These are phyloP conservation scores for Aciculosporium take DNA, from an alignment of 2,329 filamentous ascomycete species.

Conservation along the genomic window DNA sequence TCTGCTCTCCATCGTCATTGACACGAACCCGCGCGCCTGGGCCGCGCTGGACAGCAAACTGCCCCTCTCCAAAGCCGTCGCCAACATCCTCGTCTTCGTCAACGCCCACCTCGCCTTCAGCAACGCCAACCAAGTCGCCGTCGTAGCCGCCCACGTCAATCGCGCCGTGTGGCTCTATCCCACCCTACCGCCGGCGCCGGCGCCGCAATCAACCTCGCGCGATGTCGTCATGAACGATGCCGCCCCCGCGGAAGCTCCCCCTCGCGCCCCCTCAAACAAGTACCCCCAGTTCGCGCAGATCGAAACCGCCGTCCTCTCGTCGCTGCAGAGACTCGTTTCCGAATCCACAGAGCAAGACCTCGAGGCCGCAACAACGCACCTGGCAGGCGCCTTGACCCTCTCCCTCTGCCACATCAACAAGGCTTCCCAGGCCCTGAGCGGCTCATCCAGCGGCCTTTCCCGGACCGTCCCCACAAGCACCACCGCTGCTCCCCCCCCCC, in stretches of 20 bases:
- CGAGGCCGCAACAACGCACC: constrained; percentile 64
- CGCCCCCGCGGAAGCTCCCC: constrained; percentile 19
- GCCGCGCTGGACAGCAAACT: constrained; percentile 59
- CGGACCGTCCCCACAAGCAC: constrained; percentile 21
- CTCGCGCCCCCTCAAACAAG: constrained; percentile 56
- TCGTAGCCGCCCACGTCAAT: constrained; percentile 80
- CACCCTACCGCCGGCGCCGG: constrained; percentile 21
- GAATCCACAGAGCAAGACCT: constrained; percentile 53
- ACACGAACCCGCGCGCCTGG: constrained; percentile 95
- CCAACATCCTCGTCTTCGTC: constrained; percentile 85
- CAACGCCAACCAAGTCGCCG: constrained; percentile 81
- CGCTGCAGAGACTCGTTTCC: constrained; percentile 58
- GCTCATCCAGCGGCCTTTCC: constrained; percentile 33
- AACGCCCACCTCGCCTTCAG: constrained; percentile 93
- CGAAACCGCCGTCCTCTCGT: constrained; percentile 63
- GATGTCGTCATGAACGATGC: constrained; percentile 46
- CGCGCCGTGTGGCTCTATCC: constrained; percentile 87
- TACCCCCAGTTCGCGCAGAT: constrained; percentile 84
- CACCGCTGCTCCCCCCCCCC: constrained; percentile 16
- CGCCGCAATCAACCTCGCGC: constrained; percentile 20
- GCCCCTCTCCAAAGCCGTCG: constrained; percentile 69
- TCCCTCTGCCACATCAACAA: constrained; percentile 88
- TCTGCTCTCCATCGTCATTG: constrained; percentile 78
- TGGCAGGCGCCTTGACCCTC: constrained; percentile 80
- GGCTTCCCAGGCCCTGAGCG: constrained; percentile 48